A percentile compares a stretch with the other conserved stretches of the same genome.
Evolutionary conservation across 495 filamentous ascomycete species (phyloP).

Genomic region (Xanthoparmelia taractica): DNA sequence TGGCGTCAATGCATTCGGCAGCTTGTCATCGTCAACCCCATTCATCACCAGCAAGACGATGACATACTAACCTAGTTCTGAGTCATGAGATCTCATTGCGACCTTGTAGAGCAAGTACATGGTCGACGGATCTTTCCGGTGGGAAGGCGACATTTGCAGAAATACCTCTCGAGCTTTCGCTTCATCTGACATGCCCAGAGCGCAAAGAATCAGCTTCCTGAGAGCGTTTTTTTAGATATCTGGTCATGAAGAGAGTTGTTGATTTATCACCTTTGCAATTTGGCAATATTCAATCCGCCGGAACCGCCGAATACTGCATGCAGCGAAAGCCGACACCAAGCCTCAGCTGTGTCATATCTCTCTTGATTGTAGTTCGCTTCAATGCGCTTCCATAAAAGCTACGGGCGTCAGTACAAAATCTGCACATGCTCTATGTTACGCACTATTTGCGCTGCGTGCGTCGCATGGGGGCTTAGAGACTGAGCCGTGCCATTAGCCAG

Average conservation of each 20-base stretch:
- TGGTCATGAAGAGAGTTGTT: not conserved
- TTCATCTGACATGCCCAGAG: conserved; percentile 47
- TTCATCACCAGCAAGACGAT: not conserved
- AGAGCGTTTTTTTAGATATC: conserved; percentile 19
- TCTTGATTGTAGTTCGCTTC: conserved; percentile 48
- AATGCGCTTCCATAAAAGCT: conserved; percentile 73
- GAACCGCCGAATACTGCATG: conserved; percentile 57
- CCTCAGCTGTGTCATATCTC: conserved; percentile 47
- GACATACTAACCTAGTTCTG: conserved; percentile 40
- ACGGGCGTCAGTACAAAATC: conserved; percentile 1
- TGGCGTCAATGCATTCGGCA: conserved; percentile 45
- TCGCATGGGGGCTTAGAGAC: conserved; percentile 46
- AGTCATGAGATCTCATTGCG: conserved; percentile 52
- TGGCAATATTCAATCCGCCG: conserved; percentile 54
- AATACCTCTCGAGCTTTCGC: conserved; percentile 48
- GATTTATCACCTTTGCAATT: conserved; percentile 56
- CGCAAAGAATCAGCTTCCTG: conserved; percentile 66
- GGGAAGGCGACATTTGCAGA: conserved; percentile 50
- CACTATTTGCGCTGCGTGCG: conserved; percentile 65
- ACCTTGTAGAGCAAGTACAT: conserved; percentile 69
- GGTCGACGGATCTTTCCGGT: conserved; percentile 53
- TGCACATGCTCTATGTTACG: conserved; percentile 21
- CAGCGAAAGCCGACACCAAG: conserved; percentile 66
- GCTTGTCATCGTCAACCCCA: conserved; percentile 32
- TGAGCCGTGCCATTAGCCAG: conserved; percentile 31